Evolutionary conservation across 83 land plant species (phyloP).

Genomic region (Diphasiastrum complanatum): DNA sequence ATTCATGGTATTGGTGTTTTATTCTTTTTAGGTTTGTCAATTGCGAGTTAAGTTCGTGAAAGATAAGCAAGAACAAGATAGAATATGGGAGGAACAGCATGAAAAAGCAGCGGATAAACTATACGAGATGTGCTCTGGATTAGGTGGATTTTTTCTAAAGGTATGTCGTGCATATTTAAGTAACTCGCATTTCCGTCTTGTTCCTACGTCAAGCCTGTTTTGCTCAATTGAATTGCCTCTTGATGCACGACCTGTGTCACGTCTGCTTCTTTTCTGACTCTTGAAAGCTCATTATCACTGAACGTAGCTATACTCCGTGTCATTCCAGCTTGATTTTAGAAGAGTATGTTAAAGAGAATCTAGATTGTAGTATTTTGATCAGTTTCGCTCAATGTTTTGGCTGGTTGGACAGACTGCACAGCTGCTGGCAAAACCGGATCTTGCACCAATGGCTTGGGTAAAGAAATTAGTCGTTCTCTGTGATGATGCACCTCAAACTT

Average conservation of each 20-base stretch:
- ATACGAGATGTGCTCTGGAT: neutral
- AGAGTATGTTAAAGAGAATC: no score
- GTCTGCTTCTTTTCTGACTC: no score
- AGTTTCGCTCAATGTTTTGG: no score
- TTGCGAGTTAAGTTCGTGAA: conserved; percentile 7
- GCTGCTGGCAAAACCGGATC: conserved; percentile 12
- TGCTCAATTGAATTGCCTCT: no score
- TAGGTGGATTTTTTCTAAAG: conserved; percentile 11
- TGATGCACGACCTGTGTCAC: no score
- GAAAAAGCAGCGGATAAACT: conserved; percentile 8
- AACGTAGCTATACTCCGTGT: no score
- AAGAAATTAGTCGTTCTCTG: conserved; percentile 13
- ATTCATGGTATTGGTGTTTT: neutral
- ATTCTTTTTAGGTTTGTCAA: conserved; percentile 3
- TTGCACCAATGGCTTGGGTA: conserved; percentile 7
- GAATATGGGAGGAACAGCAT: conserved; percentile 16
- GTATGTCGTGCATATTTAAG: no score
- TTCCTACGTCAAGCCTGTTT: no score
- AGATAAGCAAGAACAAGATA: conserved; percentile 7
- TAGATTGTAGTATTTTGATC: no score
- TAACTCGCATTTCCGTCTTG: no score
- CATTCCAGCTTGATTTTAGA: no score
- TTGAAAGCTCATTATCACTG: no score
- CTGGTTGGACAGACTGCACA: neutral
- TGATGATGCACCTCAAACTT: conserved; percentile 10